Evolutionary conservation across 768 basidiomycete species (phyloP).

Genomic region (Tulasnella sp.): DNA sequence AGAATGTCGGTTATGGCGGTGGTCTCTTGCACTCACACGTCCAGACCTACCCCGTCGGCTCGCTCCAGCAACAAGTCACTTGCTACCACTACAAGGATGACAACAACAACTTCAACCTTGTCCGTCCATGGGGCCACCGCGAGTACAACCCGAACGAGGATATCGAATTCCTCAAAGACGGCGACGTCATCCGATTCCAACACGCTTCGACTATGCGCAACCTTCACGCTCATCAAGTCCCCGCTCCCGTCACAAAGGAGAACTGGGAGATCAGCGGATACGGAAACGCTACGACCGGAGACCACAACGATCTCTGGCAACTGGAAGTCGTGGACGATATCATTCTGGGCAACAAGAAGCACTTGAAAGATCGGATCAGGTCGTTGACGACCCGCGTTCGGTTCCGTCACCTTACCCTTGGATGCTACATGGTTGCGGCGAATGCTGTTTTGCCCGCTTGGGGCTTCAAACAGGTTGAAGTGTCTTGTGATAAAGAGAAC

Average conservation of each 20-base stretch:
- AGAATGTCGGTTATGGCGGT: conserved; percentile 97
- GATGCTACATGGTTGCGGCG: conserved; percentile 86
- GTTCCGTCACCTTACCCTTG: conserved; percentile 68
- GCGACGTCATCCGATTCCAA: conserved; percentile 73
- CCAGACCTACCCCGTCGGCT: conserved; percentile 91
- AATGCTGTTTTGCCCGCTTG: conserved; percentile 90
- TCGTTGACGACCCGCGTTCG: conserved; percentile 87
- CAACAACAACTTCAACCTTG: conserved; percentile 87
- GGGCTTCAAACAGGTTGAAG: conserved; percentile 99
- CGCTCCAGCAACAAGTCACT: conserved; percentile 91
- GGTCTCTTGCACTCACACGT: conserved; percentile 95
- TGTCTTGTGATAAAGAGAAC: conserved; percentile 87
- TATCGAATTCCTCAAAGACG: conserved; percentile 67
- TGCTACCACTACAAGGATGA: conserved; percentile 99
- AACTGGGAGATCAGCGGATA: conserved; percentile 93
- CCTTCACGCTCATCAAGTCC: conserved; percentile 83
- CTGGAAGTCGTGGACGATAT: conserved; percentile 91
- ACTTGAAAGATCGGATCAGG: conserved; percentile 65
- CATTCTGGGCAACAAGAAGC: conserved; percentile 53
- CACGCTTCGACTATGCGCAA: conserved; percentile 84
- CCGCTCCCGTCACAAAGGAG: conserved; percentile 84
- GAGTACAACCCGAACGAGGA: conserved; percentile 61
- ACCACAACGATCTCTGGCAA: conserved; percentile 83
- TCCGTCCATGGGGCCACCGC: conserved; percentile 76
- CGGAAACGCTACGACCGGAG: conserved; percentile 85